Conservation (phyloP, 2,329 filamentous ascomycete species). For the Aspergillus glaucus region DNA sequence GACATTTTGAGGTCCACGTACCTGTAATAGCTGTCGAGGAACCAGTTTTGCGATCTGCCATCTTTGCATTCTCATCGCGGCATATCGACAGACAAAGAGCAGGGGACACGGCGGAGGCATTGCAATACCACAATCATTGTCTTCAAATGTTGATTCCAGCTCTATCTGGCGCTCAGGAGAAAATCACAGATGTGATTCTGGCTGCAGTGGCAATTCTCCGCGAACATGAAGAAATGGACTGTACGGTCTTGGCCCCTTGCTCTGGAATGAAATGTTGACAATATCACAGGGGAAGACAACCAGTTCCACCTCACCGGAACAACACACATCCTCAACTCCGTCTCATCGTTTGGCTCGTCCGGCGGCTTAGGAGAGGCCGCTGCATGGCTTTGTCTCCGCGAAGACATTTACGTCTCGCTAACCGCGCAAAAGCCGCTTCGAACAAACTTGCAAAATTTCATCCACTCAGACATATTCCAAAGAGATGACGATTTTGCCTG, state of each 20-base stretch:
- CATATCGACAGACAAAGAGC: constrained; percentile 22
- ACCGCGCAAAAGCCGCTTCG: constrained; percentile 27
- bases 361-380: constrained; percentile 35
- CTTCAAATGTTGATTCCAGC: constrained; percentile 29
- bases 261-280: neutral
- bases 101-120: constrained; percentile 20
- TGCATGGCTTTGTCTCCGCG: constrained; percentile 35
- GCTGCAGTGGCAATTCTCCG: constrained; percentile 28
- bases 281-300: constrained; percentile 23
- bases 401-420: constrained; percentile 34
- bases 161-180: constrained; percentile 19
- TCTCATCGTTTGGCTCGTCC: constrained; percentile 31
- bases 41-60: constrained; percentile 25
- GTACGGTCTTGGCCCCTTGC: constrained; percentile 5
- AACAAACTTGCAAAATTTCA: constrained; percentile 30
- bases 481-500: constrained; percentile 32
- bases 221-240: constrained; percentile 31
- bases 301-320: constrained; percentile 31
- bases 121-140: constrained; percentile 29
- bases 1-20: constrained; percentile 27
- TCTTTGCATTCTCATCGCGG: constrained; percentile 30
- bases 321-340: constrained; percentile 30
- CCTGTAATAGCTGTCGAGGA: constrained; percentile 24
- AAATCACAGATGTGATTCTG: constrained; percentile 25
- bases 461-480: constrained; percentile 25